phyloP scores from a whole-genome alignment of 768 basidiomycete genomes.

The Calocybe indica region DNA sequence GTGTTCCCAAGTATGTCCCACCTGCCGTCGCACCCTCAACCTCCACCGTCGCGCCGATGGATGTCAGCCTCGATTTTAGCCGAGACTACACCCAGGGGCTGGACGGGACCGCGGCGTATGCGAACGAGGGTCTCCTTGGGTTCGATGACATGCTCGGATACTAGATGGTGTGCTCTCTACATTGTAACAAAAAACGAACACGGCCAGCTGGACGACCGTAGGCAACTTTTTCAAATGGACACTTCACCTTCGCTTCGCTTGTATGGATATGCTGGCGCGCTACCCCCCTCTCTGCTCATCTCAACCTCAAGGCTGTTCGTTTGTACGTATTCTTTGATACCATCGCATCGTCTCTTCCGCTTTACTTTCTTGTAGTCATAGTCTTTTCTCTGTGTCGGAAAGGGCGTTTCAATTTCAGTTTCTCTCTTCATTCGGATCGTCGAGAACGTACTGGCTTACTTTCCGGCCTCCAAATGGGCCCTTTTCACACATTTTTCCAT shows the following conservation, averaged over 20 bases:
- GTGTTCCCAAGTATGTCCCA: constrained; percentile 38
- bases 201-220: constrained; percentile 31
- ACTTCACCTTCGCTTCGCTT: background rate
- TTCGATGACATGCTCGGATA: constrained; percentile 39
- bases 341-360: background rate
- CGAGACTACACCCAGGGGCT: constrained; percentile 25
- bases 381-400: constrained; percentile 8
- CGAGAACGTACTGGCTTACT: constrained; percentile 30
- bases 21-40: constrained; percentile 15
- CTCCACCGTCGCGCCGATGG: constrained; percentile 3
- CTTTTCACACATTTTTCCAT: too few species aligned
- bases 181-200: constrained; percentile 11
- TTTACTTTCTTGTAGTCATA: constrained; percentile 26
- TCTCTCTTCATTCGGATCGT: constrained; percentile 17
- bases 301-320: background rate
- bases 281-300: constrained; percentile 1
- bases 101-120: constrained; percentile 13
- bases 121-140: constrained; percentile 22
- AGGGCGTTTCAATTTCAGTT: too few species aligned
- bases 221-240: constrained; percentile 16
- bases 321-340: constrained; percentile 2
- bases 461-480: constrained; percentile 3
- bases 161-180: constrained; percentile 7
- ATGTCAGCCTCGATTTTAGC: constrained; percentile 19
- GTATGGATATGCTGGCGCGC: constrained; percentile 23